A percentile compares a stretch with the other conserved stretches of the same genome.
phyloP scores from a whole-genome alignment of 345 rosid species.

The Punica granatum region DNA sequence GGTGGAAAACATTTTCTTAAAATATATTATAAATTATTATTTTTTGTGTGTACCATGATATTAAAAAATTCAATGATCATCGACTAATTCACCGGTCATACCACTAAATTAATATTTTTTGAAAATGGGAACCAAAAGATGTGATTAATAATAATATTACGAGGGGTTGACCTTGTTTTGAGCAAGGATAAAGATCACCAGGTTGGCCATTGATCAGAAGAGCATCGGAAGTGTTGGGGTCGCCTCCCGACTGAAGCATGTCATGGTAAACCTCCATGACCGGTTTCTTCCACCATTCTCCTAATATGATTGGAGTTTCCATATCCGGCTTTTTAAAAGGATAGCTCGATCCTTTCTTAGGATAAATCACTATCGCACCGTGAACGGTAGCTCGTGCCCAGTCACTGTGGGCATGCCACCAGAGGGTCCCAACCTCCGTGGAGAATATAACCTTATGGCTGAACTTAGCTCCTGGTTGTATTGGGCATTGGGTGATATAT shows the following conservation, averaged over 20 bases:
- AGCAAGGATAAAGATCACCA: slow-evolving; percentile 35
- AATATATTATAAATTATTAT: too few species aligned
- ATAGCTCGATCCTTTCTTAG: slow-evolving; percentile 15
- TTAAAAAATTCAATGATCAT: too few species aligned
- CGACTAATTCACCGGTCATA: too few species aligned
- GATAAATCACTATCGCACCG: slow-evolving; percentile 30
- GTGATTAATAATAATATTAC: too few species aligned
- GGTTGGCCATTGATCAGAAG: slow-evolving; percentile 33
- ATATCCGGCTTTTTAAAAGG: slow-evolving; percentile 25
- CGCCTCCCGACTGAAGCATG: slow-evolving; percentile 15
- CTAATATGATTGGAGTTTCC: slow-evolving; percentile 30
- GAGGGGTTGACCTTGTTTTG: slow-evolving; percentile 12
- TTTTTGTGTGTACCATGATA: too few species aligned
- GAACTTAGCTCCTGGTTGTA: slow-evolving; percentile 21
- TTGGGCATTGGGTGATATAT: slow-evolving; percentile 37
- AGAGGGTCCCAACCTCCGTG: slow-evolving; percentile 25
- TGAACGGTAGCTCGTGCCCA: slow-evolving; percentile 32
- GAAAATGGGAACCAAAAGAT: too few species aligned
- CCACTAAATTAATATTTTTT: too few species aligned
- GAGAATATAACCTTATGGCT: slow-evolving; percentile 23
- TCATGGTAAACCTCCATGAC: slow-evolving; percentile 17
- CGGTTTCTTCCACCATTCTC: slow-evolving; percentile 41
- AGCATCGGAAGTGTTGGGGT: slow-evolving; percentile 25
- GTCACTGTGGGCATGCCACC: slow-evolving; percentile 26
- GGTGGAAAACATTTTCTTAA: too few species aligned